phyloP scores from a whole-genome alignment of 176 grass and related monocot species.

The Zea mays region Zm-B73-REFERENCE-NAM-5.0 NC_050097.1:206086001-206086500 shows the following conservation, averaged over 20 bases:
- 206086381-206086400: neutral
- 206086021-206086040: constrained; percentile 79
- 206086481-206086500: neutral
- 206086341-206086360: neutral
- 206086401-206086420: neutral
- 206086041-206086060: constrained; percentile 62
- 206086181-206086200: neutral
- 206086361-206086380: neutral
- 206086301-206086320: neutral
- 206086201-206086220: neutral
- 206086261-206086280: neutral
- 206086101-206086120: constrained; percentile 6
- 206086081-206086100: constrained; percentile 3
- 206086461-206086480: neutral
- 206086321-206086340: constrained; percentile 3
- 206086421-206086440: neutral
- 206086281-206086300: neutral
- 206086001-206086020: constrained; percentile 62
- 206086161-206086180: neutral
- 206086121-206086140: neutral
- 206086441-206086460: neutral
- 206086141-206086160: constrained; percentile 5
- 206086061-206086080: neutral
- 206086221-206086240: neutral
- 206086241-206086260: neutral